A percentile compares a stretch with the other conserved stretches of the same genome.
Evolutionary conservation across 1,284 basidiomycete species (phyloP).

Genomic region (Meripilus lineatus): DNA sequence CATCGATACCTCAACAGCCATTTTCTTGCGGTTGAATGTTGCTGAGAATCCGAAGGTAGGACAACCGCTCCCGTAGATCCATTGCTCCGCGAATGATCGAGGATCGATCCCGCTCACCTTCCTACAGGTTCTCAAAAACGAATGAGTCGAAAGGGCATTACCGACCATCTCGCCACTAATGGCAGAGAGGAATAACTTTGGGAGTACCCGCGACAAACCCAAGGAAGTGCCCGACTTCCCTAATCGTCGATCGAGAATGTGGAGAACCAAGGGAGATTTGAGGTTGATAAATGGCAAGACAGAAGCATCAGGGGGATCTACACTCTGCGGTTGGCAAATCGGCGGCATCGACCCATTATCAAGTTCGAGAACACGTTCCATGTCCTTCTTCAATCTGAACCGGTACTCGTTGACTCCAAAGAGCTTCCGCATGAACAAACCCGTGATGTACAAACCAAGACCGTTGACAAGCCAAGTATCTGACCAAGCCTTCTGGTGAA

Average conservation of each 20-base stretch:
- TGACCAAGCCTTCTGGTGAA: slow-evolving; percentile 91
- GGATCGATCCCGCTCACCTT: slow-evolving; percentile 93
- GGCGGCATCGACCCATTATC: slow-evolving; percentile 92
- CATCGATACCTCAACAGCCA: slow-evolving; percentile 96
- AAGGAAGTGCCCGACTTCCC: slow-evolving; percentile 94
- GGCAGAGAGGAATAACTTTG: slow-evolving; percentile 92
- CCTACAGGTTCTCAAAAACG: slow-evolving; percentile 88
- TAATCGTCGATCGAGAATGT: slow-evolving; percentile 91
- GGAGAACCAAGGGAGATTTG: slow-evolving; percentile 91
- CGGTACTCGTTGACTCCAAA: slow-evolving; percentile 98
- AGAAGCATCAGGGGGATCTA: slow-evolving; percentile 79
- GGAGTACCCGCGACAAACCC: slow-evolving; percentile 91
- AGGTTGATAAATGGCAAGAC: slow-evolving; percentile 88
- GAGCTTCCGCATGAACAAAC: slow-evolving; percentile 82
- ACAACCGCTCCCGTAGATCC: slow-evolving; percentile 98
- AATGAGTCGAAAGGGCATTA: slow-evolving; percentile 85
- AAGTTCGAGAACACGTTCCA: slow-evolving; percentile 86
- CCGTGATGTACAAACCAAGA: slow-evolving; percentile 86
- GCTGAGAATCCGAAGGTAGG: slow-evolving; percentile 89
- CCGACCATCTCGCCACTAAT: slow-evolving; percentile 85
- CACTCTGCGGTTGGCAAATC: slow-evolving; percentile 84
- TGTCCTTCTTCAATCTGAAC: slow-evolving; percentile 94
- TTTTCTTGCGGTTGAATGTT: slow-evolving; percentile 96
- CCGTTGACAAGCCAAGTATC: slow-evolving; percentile 97
- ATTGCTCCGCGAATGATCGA: slow-evolving; percentile 91